Percentiles rank a stretch among this genome's conserved stretches.
Evolutionary conservation across 208 protist species (phyloP).

Genomic region (Leishmania arabica): DNA sequence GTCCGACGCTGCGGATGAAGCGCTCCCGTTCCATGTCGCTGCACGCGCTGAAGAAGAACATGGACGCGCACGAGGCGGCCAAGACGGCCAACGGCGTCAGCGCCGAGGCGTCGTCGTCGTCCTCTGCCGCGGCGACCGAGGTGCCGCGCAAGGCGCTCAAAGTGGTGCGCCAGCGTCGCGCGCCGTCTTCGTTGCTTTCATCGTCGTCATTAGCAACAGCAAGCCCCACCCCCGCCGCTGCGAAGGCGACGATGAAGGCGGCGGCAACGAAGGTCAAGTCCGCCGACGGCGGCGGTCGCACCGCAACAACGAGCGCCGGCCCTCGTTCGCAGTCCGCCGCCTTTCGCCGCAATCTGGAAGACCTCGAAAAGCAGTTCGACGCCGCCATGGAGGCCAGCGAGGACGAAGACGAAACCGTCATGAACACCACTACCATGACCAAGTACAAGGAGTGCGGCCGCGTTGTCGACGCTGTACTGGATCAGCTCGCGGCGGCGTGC

Average conservation of each 20-base stretch:
- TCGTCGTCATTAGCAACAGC: neutral
- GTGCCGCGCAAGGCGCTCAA: constrained; percentile 28
- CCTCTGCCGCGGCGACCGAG: neutral
- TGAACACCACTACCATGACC: constrained; percentile 91
- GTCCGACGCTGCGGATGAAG: constrained; percentile 76
- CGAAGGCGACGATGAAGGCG: neutral
- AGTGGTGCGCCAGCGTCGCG: constrained; percentile 20
- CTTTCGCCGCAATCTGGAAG: constrained; percentile 56
- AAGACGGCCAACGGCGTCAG: constrained; percentile 4
- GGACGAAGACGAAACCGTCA: constrained; percentile 75
- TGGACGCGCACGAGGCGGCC: constrained; percentile 22
- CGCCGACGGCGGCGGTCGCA: constrained; percentile 10
- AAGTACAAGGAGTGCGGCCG: constrained; percentile 95
- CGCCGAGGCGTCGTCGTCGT: neutral
- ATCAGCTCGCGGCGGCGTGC: constrained; percentile 61
- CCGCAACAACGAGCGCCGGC: constrained; percentile 1
- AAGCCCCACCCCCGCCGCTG: neutral
- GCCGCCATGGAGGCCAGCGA: constrained; percentile 72
- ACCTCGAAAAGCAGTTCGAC: constrained; percentile 57
- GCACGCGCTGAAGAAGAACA: constrained; percentile 37
- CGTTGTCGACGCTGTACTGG: constrained; percentile 93
- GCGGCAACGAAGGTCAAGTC: neutral
- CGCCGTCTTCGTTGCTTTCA: constrained; percentile 9
- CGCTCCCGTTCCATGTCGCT: constrained; percentile 61
- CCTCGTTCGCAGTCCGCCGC: constrained; percentile 30